Evolutionary conservation across 768 basidiomycete species (phyloP).

Genomic region (Mycena galopus): DNA sequence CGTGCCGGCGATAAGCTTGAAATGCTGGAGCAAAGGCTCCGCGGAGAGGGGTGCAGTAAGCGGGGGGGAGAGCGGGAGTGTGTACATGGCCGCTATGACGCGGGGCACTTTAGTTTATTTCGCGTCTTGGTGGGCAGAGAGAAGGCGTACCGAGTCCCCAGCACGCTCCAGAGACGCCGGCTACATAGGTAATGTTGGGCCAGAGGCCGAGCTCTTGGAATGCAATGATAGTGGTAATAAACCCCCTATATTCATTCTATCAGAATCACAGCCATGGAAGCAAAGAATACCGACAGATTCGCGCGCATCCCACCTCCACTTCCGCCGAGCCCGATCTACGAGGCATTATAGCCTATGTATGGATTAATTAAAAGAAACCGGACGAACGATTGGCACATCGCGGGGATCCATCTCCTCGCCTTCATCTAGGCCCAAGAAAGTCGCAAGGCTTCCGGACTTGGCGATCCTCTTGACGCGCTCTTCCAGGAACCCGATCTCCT

Average conservation of each 20-base stretch:
- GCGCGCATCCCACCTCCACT: conserved; percentile 22
- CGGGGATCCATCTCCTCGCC: conserved; percentile 1
- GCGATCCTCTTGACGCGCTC: conserved; percentile 7
- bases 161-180: conserved; percentile 17
- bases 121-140: too few relatives aligned
- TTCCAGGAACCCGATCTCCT: conserved; percentile 3
- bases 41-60: conserved; percentile 10
- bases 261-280: not conserved
- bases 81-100: not conserved
- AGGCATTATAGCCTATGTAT: not conserved
- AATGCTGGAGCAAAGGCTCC: not conserved
- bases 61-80: conserved; percentile 7
- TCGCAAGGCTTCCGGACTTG: not conserved
- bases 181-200: conserved; percentile 2
- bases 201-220: conserved; percentile 16
- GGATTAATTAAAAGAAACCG: not conserved
- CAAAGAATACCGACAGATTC: conserved; percentile 3
- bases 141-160: conserved; percentile 5
- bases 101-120: not conserved
- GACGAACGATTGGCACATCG: not conserved
- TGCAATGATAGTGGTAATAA: conserved; percentile 13
- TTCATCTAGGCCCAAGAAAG: not conserved
- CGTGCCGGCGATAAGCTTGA: not conserved
- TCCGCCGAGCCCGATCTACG: conserved; percentile 9
- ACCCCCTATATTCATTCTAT: not conserved